Percentiles rank a stretch among this genome's conserved stretches.
Conservation (phyloP, 192 early-diverging fungal genomes). For the Coemansia sp. region DNA sequence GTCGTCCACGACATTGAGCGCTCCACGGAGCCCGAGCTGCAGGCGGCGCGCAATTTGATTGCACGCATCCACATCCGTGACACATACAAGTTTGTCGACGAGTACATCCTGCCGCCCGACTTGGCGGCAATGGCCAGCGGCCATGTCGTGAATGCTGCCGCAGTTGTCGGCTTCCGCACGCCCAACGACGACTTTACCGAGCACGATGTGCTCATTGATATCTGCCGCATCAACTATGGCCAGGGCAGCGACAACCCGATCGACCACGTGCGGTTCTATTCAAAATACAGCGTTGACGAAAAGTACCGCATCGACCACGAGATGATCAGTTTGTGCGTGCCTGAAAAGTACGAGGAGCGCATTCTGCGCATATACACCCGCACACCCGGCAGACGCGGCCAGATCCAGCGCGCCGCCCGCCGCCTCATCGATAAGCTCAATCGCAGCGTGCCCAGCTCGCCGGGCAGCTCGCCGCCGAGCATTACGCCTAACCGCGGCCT, state of each 20-base stretch:
- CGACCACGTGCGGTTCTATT: constrained; percentile 76
- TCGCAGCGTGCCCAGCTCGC: constrained; percentile 1
- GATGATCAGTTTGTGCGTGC: constrained; percentile 60
- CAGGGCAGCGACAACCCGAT: constrained; percentile 84
- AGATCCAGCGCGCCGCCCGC: constrained; percentile 43
- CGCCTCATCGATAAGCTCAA: constrained; percentile 30
- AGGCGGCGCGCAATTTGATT: constrained; percentile 64
- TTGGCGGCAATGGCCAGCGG: constrained; percentile 18
- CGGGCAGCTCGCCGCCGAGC: constrained; percentile 12
- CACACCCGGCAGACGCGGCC: constrained; percentile 29
- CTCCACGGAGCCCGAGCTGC: constrained; percentile 58
- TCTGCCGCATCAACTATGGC: constrained; percentile 74
- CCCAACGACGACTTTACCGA: constrained; percentile 58
- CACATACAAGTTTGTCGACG: constrained; percentile 84
- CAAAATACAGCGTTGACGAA: constrained; percentile 56
- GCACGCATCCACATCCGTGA: constrained; percentile 72
- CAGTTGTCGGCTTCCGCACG: constrained; percentile 60
- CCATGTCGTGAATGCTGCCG: constrained; percentile 51
- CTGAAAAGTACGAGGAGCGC: constrained; percentile 45
- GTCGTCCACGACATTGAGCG: constrained; percentile 72
- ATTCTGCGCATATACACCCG: constrained; percentile 48
- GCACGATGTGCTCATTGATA: constrained; percentile 73
- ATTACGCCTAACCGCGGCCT: constrained; percentile 44
- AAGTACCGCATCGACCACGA: constrained; percentile 66
- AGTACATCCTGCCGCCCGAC: constrained; percentile 61